Percentiles rank a stretch among this genome's conserved stretches.
Conservation (phyloP, 1,284 basidiomycete species). For the Waitea zeae region DNA sequence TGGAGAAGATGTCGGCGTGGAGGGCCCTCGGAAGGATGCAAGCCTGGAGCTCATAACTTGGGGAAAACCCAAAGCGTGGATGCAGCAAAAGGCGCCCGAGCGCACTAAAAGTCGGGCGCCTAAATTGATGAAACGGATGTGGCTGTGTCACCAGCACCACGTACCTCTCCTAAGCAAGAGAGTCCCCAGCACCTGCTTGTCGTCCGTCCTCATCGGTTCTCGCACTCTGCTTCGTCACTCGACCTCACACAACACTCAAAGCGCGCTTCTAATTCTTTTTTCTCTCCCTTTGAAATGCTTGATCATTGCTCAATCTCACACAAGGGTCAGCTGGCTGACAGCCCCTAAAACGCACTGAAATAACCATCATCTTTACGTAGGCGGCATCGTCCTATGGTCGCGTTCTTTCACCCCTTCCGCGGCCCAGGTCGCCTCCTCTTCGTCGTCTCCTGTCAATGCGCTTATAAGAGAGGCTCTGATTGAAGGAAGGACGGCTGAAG, state of each 20-base stretch:
- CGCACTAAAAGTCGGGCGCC: too few species aligned
- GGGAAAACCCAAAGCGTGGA: too few species aligned
- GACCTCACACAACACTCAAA: too few species aligned
- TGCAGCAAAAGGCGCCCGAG: too few species aligned
- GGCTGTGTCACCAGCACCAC: too few species aligned
- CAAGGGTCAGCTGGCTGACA: slow-evolving; percentile 42
- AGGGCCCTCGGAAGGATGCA: slow-evolving; percentile 61
- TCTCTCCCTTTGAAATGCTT: slow-evolving; percentile 35
- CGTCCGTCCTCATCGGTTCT: too few species aligned
- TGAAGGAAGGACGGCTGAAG: slow-evolving; percentile 61
- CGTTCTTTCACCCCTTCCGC: slow-evolving; percentile 82
- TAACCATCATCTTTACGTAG: slow-evolving; percentile 21
- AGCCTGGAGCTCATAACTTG: too few species aligned
- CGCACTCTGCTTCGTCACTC: too few species aligned
- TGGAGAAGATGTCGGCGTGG: slow-evolving; percentile 51
- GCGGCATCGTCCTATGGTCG: slow-evolving; percentile 86
- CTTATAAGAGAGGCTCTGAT: slow-evolving; percentile 84
- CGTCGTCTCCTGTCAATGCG: slow-evolving; percentile 77
- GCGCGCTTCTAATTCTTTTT: too few species aligned
- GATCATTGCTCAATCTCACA: slow-evolving; percentile 85
- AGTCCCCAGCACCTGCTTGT: too few species aligned
- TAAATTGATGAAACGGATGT: too few species aligned
- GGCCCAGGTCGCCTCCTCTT: slow-evolving; percentile 51
- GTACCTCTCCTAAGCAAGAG: too few species aligned
- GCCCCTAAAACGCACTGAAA: slow-evolving; percentile 4